Percentiles rank a stretch among this genome's conserved stretches.
Conservation (phyloP, 1,139 yeast genomes). For the Diutina siamensis region DNA sequence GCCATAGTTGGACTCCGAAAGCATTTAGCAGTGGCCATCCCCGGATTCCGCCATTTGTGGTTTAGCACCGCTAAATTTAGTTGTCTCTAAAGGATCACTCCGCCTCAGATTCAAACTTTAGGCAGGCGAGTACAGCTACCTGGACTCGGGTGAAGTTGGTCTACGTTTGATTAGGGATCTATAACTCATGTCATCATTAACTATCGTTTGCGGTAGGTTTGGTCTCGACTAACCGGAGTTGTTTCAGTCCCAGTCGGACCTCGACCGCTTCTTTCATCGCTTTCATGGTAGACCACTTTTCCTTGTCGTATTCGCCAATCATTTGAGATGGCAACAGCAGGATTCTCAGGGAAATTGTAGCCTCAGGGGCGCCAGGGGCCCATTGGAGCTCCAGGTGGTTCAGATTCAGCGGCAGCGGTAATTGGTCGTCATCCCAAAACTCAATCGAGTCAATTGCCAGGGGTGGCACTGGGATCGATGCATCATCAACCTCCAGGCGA, state of each 20-base stretch:
- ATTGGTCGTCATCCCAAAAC: constrained; percentile 3
- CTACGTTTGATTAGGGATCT: neutral
- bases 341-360: constrained; percentile 13
- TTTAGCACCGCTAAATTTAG: neutral
- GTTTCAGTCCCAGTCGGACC: constrained; percentile 3
- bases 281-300: constrained; percentile 49
- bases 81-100: neutral
- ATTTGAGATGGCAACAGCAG: constrained; percentile 48
- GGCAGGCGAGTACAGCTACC: too few relatives aligned
- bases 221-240: neutral
- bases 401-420: constrained; percentile 1
- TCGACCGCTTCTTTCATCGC: constrained; percentile 11
- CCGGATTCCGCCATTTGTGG: too few relatives aligned
- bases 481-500: too few relatives aligned
- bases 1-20: too few relatives aligned
- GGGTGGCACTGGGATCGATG: neutral
- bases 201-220: neutral
- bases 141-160: neutral
- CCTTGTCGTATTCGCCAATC: constrained; percentile 53
- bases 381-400: neutral
- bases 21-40: too few relatives aligned
- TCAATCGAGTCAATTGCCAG: constrained; percentile 3
- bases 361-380: neutral
- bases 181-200: neutral
- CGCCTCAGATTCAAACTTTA: neutral